Evolutionary conservation across 257 asterid genomes (phyloP), one percentile per base, ranked within the genome.

Genomic region (Fraxinus americana): DNA sequence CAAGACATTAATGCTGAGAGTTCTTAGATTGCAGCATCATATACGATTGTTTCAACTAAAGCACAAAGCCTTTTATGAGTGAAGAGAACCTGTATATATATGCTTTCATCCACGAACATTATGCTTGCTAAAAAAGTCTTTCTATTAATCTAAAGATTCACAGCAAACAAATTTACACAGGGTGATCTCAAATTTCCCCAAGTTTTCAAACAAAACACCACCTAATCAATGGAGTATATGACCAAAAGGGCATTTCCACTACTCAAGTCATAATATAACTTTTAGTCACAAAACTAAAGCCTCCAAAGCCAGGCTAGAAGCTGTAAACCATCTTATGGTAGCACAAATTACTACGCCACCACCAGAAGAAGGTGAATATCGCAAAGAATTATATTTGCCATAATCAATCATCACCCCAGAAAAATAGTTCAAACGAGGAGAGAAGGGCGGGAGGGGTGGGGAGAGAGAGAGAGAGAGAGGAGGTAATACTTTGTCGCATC

Each of bases 401-500:
- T n/a, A 23, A 73, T 36, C 48, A 74, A 74, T 27, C 50, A 11
- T 41, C 50, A 41, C 16, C 13, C 34, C 16, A 36, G 4, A 41
- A 7, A 70, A 75, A 71, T 70, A 82, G 61, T 27, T 52, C 72
- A 65, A 36, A 71, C 8, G 79, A 73, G 29, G 59, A 30, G 32
- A 30, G 32, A 30, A 30, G 2, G 32, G 32, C 2, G 32, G 32
- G 2, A 1, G 30, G 30, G 30, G 30, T 0, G 30, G 30, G 30
- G 32, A 2, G 32, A 2, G 32, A 2, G 41, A 0, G 39, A 7
- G 41, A 7, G 41, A 9, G 34, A 41, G 82, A 76, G 79, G 79
- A 78, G 81, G 75, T 77, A 16, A 78, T 94, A 94, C 97, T 94
- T 94, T 83, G 98, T 92, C 36, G 97, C 94, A 80, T 94, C 98